Conservation (phyloP, 2,329 filamentous ascomycete genomes). For the Pezicula rhizophila region DNA sequence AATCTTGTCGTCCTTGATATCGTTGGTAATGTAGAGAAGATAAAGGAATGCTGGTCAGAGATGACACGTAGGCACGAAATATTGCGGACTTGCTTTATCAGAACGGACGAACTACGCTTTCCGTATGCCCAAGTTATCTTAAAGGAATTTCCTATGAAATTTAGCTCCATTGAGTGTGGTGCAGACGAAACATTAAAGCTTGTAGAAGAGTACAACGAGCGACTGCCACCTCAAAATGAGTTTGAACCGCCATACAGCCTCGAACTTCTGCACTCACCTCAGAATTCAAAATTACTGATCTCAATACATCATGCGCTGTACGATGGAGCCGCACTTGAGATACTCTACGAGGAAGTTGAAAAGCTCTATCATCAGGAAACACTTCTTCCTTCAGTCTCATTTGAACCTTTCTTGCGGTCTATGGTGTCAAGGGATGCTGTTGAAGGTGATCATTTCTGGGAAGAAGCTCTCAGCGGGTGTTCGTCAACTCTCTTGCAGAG, state of each 20-base stretch:
- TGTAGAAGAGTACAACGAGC: background rate
- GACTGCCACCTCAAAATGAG: conserved; percentile 1
- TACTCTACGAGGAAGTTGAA: conserved; percentile 67
- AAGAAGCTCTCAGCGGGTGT: conserved; percentile 45
- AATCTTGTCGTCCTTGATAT: conserved; percentile 67
- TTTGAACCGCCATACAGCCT: conserved; percentile 23
- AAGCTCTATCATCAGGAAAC: conserved; percentile 39
- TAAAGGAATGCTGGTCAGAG: conserved; percentile 55
- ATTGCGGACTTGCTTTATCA: conserved; percentile 68
- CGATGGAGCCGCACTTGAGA: conserved; percentile 71
- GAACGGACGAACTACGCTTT: conserved; percentile 52
- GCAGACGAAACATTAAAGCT: background rate
- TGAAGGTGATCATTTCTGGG: conserved; percentile 62
- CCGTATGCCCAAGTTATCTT: conserved; percentile 72
- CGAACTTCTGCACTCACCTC: conserved; percentile 5
- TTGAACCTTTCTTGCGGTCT: conserved; percentile 57
- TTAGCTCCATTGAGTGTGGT: conserved; percentile 5
- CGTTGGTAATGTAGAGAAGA: conserved; percentile 36
- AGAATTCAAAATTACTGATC: conserved; percentile 14
- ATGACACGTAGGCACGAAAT: conserved; percentile 67
- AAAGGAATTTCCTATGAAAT: conserved; percentile 30
- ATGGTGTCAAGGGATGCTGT: conserved; percentile 44
- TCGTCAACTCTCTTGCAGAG: conserved; percentile 24
- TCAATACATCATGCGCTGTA: conserved; percentile 76
- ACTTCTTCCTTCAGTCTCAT: conserved; percentile 47